phyloP scores from a whole-genome alignment of 768 basidiomycete genomes.

The Mycena vitilis region DNA sequence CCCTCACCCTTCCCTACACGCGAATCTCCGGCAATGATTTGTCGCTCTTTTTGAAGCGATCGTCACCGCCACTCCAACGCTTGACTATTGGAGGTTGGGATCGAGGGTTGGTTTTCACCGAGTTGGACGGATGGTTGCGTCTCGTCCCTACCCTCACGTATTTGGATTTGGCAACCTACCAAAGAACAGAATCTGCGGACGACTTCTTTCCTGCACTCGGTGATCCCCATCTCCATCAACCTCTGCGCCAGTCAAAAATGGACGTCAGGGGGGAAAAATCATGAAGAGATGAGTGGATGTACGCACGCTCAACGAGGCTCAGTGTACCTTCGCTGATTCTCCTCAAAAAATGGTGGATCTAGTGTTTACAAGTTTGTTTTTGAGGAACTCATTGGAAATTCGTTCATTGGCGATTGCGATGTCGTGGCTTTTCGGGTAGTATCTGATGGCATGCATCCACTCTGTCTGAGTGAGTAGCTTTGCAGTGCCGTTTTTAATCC shows the following conservation, averaged over 20 bases:
- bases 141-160: background rate
- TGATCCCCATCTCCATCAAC: constrained; percentile 47
- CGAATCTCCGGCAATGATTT: background rate
- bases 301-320: too few species aligned
- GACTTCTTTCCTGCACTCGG: background rate
- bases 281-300: constrained; percentile 18
- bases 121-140: background rate
- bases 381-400: too few species aligned
- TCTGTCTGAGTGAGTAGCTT: too few species aligned
- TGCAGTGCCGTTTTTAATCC: too few species aligned
- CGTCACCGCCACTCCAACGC: background rate
- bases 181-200: too few species aligned
- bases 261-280: constrained; percentile 25
- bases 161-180: background rate
- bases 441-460: too few species aligned
- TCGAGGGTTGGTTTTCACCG: too few species aligned
- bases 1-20: background rate
- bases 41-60: background rate
- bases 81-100: background rate
- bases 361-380: background rate
- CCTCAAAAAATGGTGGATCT: constrained; percentile 45
- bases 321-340: too few species aligned
- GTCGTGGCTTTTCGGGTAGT: too few species aligned
- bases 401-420: too few species aligned
- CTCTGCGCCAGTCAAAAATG: constrained; percentile 46